Percentiles rank a stretch among this genome's conserved stretches.
phyloP scores from a whole-genome alignment of 176 grass and related monocot genomes.

The Triticum monococcum region DNA sequence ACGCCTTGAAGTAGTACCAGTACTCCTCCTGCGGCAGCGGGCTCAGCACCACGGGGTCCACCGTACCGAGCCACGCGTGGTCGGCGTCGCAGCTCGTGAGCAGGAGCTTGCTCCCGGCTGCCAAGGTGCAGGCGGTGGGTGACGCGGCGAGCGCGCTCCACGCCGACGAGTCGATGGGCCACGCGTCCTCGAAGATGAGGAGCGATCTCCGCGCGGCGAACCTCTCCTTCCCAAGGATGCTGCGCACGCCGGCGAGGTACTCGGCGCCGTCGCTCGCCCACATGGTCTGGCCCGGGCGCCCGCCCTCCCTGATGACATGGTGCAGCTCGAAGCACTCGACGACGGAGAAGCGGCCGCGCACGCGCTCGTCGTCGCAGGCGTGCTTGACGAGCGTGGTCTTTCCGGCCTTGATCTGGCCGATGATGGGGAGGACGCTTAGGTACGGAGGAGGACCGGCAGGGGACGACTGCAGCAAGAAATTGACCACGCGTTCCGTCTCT shows the following conservation, averaged over 20 bases:
- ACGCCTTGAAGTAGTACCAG: constrained; percentile 52
- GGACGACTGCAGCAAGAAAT: constrained; percentile 14
- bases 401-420: constrained; percentile 1
- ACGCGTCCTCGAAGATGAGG: constrained; percentile 44
- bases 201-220: not conserved
- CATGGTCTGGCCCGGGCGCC: not conserved
- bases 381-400: constrained; percentile 45
- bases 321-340: constrained; percentile 28
- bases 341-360: constrained; percentile 37
- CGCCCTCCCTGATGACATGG: constrained; percentile 11
- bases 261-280: constrained; percentile 37
- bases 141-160: constrained; percentile 26
- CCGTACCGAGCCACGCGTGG: constrained; percentile 15
- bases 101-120: constrained; percentile 32
- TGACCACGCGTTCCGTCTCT: constrained; percentile 39
- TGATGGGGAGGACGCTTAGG: constrained; percentile 28
- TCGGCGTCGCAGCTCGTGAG: constrained; percentile 34
- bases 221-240: not conserved
- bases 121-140: not conserved
- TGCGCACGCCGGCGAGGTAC: constrained; percentile 38
- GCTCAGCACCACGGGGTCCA: constrained; percentile 6
- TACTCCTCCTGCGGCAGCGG: constrained; percentile 19
- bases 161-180: constrained; percentile 35
- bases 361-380: constrained; percentile 35
- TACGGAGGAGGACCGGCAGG: not conserved